These are phyloP conservation scores for Arthrobotrys megalospora DNA, from an alignment of 2,329 filamentous ascomycete genomes.

Conservation along the genomic window DNA sequence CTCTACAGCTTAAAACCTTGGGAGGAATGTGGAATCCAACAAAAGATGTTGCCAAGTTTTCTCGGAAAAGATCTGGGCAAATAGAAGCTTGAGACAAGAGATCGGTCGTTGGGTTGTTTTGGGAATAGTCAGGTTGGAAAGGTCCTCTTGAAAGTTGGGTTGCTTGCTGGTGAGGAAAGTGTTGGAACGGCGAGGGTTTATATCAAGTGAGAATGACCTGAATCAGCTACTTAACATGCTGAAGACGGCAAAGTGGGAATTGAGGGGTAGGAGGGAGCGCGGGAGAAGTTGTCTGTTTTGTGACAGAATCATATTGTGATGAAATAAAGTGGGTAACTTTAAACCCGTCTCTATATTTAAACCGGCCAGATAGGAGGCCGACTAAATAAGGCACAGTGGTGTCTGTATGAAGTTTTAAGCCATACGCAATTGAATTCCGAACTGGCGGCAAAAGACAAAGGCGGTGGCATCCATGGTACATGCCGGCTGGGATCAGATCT, in stretches of 20 bases:
- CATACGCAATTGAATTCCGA: background rate
- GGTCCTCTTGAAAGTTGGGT: background rate
- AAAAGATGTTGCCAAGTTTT: slow-evolving; percentile 9
- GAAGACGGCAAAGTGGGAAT: slow-evolving; percentile 14
- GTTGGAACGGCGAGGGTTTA: slow-evolving; percentile 16
- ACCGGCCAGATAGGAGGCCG: slow-evolving; percentile 19
- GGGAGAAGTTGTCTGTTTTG: slow-evolving; percentile 5
- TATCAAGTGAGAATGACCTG: slow-evolving; percentile 8
- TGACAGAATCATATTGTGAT: background rate
- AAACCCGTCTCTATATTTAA: slow-evolving; percentile 22
- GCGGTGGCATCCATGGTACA: too few species aligned
- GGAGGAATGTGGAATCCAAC: slow-evolving; percentile 20
- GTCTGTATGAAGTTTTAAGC: background rate
- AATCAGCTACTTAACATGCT: slow-evolving; percentile 14
- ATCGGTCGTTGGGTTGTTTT: slow-evolving; percentile 18
- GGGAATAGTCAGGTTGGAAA: slow-evolving; percentile 1
- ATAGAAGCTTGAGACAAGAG: slow-evolving; percentile 1
- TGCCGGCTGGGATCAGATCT: too few species aligned
- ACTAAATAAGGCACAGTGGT: slow-evolving; percentile 8
- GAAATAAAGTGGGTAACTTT: background rate
- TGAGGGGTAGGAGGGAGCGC: background rate
- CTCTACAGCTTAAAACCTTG: background rate
- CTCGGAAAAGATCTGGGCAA: slow-evolving; percentile 13
- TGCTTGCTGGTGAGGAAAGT: slow-evolving; percentile 5
- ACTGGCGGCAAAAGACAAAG: slow-evolving; percentile 14